phyloP scores from a whole-genome alignment of 169 alveolate genomes.

The Cryptosporidium felis region DNA sequence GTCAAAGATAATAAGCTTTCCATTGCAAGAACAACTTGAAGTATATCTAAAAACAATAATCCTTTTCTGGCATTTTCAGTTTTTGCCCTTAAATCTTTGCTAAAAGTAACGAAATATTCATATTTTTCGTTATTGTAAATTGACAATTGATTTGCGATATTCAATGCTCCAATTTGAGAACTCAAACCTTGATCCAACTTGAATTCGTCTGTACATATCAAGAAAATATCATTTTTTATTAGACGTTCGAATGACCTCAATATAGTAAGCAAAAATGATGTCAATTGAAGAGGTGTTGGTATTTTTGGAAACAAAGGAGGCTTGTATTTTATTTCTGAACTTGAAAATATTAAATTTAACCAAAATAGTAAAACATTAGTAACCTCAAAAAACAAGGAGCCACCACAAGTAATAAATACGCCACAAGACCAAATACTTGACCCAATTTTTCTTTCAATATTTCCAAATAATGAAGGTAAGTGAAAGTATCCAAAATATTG shows the following conservation, averaged over 20 bases:
- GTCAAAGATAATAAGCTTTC: slow-evolving; percentile 11
- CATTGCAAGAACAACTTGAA: slow-evolving; percentile 48
- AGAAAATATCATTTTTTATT: slow-evolving; percentile 12
- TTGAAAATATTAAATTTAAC: slow-evolving; percentile 36
- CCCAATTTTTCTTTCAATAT: slow-evolving; percentile 30
- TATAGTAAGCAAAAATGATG: slow-evolving; percentile 16
- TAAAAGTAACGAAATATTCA: neutral
- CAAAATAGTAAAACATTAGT: slow-evolving; percentile 49
- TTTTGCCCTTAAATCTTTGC: neutral
- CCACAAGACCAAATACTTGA: slow-evolving; percentile 55
- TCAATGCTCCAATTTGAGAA: slow-evolving; percentile 1
- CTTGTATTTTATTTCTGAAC: neutral
- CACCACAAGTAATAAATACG: slow-evolving; percentile 55
- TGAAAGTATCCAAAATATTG: slow-evolving; percentile 44
- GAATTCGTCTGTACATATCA: slow-evolving; percentile 14
- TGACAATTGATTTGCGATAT: slow-evolving; percentile 18
- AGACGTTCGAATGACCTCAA: neutral
- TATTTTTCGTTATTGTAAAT: neutral
- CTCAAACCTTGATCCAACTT: slow-evolving; percentile 28
- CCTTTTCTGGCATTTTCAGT: neutral
- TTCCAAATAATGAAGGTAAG: slow-evolving; percentile 14
- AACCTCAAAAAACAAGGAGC: slow-evolving; percentile 26
- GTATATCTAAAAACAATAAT: slow-evolving; percentile 15
- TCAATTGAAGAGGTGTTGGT: neutral
- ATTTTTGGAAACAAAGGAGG: slow-evolving; percentile 48